Evolutionary conservation across 805 yeast species (phyloP), one percentile per base, ranked within the genome.

Genomic region (Wickerhamiella slavikovae): DNA sequence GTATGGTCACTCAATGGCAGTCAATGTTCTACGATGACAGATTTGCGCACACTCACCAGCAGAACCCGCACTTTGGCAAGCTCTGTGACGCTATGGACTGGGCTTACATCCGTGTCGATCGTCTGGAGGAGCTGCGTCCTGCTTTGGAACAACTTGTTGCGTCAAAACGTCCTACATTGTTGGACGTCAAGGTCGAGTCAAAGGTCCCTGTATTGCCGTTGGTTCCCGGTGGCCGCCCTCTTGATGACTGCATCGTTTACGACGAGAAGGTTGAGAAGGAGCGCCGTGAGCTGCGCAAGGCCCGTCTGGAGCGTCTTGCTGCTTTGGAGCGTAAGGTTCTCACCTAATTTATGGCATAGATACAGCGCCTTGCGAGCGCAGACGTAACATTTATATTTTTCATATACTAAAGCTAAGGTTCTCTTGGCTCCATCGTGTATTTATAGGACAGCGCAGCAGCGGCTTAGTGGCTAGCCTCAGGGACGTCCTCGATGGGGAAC

Each of bases 1-100:
- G 98, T 51, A 89, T 89, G 98, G 98, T 89, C 33, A 85, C 96
- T 10, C 98, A 89, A 57, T 89, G 98, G 98, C 98, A 89, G 62
- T 76, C 94, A 9, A 61, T 89, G 37, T 89, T 89, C 64, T 89
- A 89, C 58, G 93, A 85, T 54, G 85, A 85, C 57, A 71, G 98
- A 58, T 89, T 79, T 55, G 66, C 95, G n/a, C 96, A 89, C 57
- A 85, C 98, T 15, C 96, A 89, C 58, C 98, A 89, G 60, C 51
- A 66, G 35, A 89, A 89, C 55, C 98, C 98, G 33, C 75, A 89
- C 56, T 89, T 83, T 51, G 68, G 79, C 63, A 78, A 77, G 55
- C 62, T 89, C 33, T 92, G 93, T 14, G 94, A 89, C 29, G 75
- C 94, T 28, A 82, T 85, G 94, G 91, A 91, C 31, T 55, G 82